Base-by-base conservation (phyloP, 768 basidiomycete genomes). In the Suillus discolor region DNA sequence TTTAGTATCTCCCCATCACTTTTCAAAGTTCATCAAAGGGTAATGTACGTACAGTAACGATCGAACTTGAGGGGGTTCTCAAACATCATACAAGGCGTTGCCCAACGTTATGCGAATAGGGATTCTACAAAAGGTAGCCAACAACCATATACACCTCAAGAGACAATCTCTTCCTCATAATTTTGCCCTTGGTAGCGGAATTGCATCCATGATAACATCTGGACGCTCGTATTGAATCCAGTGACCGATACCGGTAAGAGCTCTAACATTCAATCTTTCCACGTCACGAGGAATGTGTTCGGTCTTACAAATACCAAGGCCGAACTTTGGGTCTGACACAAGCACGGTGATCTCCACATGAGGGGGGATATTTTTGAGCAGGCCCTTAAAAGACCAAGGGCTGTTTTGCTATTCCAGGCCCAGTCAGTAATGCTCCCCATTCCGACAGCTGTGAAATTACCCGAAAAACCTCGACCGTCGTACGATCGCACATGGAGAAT, bases 151-250 rank as follows among this genome's bases (percentile, higher is more conserved):
- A 53, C 16, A 15, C 16, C 16, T 2, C 9, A 54, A 54, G 3
- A 28, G 5, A 20, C 11, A 1, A 31, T 31, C 18, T 31, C 16
- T 53, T 51, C 49, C 36, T 54, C 31, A 54, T 34, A 54, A 12
- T 34, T 12, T 34, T 31, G 53, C 18, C 18, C 53, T 34, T 31
- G 53, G 31, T 6, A 34, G 18, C 18, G 53, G 53, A 54, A 54
- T 54, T 20, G 67, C 68, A 16, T 68, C 57, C 3, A 75, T 68
- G 0, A 74, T 66, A 25, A 57, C 61, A 6, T 73, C 68, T 0
- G 73, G 75, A 34, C 69, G 69, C 39, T 76, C 75, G 36, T 41
- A 65, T 44, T 74, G 75, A n/a, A 76, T 71, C 68, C 69, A 76
- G 54, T 75, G 75, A 1, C 66, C 67, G 3, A 71, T 69, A 0